Base-by-base conservation (phyloP, 164 flowering plant genomes). In the Tetracentron sinense region DNA sequence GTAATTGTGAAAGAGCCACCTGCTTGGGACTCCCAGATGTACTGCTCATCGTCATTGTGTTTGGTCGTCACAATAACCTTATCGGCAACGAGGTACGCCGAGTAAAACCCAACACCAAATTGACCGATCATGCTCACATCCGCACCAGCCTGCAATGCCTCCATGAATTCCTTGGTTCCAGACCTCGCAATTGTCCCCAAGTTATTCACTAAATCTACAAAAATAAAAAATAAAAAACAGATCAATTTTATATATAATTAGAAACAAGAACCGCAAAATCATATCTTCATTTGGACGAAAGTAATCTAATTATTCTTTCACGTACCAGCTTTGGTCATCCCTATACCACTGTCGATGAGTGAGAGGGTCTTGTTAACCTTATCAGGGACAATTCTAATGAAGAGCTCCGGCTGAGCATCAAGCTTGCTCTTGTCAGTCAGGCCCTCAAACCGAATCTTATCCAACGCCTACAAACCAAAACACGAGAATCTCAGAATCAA, bases 81-180 rank as follows among this genome's bases (percentile, higher is more conserved):
- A 68, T 84, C 88, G 6, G 85, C 84, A 1, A 82, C 88, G 6
- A 81, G 70, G 62, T 79, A 83, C 27, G 82, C 74, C 6, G 85
- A 81, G 64, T 81, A 80, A 57, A 80, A 80, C 42, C 84, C 84
- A 2, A 80, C 84, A 19, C 83, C 85, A 17, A 79, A 79, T 19
- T 82, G 82, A 6, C 83, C 85, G 35, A 82, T 82, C 87, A 83
- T 83, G 71, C 87, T 83, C n/a, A 83, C 81, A 69, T 83, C 84
- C 7, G 87, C 81, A 2, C 84, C 81, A 17, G 83, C 84, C 49
- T 67, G 72, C 62, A 83, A 48, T 15, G 87, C 87, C 61, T 83
- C 84, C 87, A 83, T 83, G 63, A 83, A 83, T 57, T 83, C 84
- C 73, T 80, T 83, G 8, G 87, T 81, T 2, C 87, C 87, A 1